Conservation (phyloP, 371 early-diverging fungal genomes). For the Lichtheimia corymbifera region DNA sequence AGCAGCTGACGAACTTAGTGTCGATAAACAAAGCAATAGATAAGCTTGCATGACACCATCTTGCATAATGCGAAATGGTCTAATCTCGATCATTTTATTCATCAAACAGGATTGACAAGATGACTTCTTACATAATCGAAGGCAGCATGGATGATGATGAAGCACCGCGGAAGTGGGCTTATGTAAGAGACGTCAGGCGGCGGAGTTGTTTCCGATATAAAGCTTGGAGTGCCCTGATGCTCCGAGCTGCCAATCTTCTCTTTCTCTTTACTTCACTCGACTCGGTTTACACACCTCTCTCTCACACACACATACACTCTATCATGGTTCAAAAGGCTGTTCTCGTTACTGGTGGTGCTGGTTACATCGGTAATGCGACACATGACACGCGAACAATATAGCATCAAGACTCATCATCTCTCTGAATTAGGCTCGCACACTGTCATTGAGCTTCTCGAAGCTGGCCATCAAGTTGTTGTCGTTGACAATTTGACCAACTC, state of each 20-base stretch:
- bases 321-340: slow-evolving; percentile 23
- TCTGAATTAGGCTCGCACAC: slow-evolving; percentile 83
- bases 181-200: neutral
- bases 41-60: too few relatives aligned
- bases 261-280: slow-evolving; percentile 1
- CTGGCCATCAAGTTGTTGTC: slow-evolving; percentile 72
- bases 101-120: too few relatives aligned
- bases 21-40: too few relatives aligned
- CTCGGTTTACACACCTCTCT: neutral
- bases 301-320: neutral
- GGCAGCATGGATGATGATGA: too few relatives aligned
- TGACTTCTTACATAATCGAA: too few relatives aligned
- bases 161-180: too few relatives aligned
- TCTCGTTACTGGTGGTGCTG: slow-evolving; percentile 57
- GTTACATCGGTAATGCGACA: slow-evolving; percentile 50
- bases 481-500: slow-evolving; percentile 86
- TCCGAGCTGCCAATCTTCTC: neutral
- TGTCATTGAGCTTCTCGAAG: slow-evolving; percentile 77
- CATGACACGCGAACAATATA: neutral
- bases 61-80: too few relatives aligned
- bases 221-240: neutral
- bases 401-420: neutral
- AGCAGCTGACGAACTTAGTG: too few relatives aligned
- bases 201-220: neutral
- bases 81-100: too few relatives aligned